phyloP scores from a whole-genome alignment of 176 grass and related monocot genomes.

The Pontederia paniculata region DNA sequence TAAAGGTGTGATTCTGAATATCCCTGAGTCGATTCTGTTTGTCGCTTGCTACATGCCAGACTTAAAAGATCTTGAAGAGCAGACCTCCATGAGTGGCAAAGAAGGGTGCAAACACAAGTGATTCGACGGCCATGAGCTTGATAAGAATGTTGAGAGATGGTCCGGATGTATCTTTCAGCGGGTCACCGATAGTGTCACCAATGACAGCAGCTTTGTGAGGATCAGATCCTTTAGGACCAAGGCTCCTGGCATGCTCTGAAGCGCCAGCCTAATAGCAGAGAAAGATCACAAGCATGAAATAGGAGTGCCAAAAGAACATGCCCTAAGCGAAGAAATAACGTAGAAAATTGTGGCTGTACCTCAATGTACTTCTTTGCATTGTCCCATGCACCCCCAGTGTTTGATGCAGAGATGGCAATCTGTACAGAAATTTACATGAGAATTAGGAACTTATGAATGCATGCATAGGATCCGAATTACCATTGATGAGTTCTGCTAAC shows the following conservation, averaged over 20 bases:
- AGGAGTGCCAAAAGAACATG: background rate
- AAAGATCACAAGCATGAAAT: background rate
- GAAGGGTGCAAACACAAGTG: conserved; percentile 88
- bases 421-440: conserved; percentile 9
- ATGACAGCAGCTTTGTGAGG: conserved; percentile 90
- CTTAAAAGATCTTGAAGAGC: conserved; percentile 68
- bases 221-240: conserved; percentile 80
- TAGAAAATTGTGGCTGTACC: conserved; percentile 21
- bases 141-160: conserved; percentile 91
- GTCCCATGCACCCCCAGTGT: conserved; percentile 93
- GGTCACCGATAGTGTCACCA: conserved; percentile 87
- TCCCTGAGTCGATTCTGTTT: background rate
- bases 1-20: background rate
- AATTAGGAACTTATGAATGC: conserved; percentile 2
- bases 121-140: conserved; percentile 96
- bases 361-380: conserved; percentile 93
- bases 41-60: background rate
- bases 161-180: conserved; percentile 87
- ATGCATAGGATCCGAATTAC: background rate
- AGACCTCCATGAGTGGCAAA: conserved; percentile 77
- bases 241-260: conserved; percentile 57
- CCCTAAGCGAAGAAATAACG: background rate
- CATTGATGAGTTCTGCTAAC: conserved; percentile 20
- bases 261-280: conserved; percentile 58
- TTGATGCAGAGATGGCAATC: conserved; percentile 96